Evolutionary conservation across 2,329 filamentous ascomycete genomes (phyloP).

Genomic region (Fusarium camptoceras): DNA sequence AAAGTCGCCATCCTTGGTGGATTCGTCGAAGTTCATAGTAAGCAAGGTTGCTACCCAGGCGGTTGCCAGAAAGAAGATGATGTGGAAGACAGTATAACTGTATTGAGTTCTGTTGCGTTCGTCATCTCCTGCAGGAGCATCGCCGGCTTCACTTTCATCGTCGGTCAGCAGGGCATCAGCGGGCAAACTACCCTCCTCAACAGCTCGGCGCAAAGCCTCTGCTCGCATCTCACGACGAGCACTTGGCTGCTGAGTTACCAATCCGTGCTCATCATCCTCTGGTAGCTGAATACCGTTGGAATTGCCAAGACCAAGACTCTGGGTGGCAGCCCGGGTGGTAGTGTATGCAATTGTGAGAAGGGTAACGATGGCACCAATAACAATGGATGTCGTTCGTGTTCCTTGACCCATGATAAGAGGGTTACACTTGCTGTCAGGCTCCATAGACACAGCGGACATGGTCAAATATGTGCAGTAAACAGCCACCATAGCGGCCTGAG

Average conservation of each 20-base stretch:
- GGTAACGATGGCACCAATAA: constrained; percentile 93
- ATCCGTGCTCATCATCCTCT: constrained; percentile 84
- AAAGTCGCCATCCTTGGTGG: constrained; percentile 76
- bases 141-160: constrained; percentile 73
- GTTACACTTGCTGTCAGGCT: constrained; percentile 96
- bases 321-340: constrained; percentile 93
- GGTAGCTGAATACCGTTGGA: constrained; percentile 65
- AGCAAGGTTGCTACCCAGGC: constrained; percentile 95
- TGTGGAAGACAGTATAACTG: constrained; percentile 94
- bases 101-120: constrained; percentile 92
- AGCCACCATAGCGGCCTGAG: constrained; percentile 97
- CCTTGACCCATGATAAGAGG: constrained; percentile 87
- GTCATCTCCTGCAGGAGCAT: constrained; percentile 79
- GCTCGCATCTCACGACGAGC: constrained; percentile 90
- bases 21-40: constrained; percentile 76
- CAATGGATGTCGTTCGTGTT: constrained; percentile 88
- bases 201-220: constrained; percentile 88
- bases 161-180: constrained; percentile 87
- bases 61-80: constrained; percentile 97
- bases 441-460: constrained; percentile 98
- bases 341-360: constrained; percentile 98
- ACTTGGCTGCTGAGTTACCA: constrained; percentile 86
- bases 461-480: constrained; percentile 99
- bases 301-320: constrained; percentile 78
- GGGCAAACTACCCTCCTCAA: constrained; percentile 91